Conservation (phyloP, 108 stramenopile genomes). For the Nitzschia sp. region DNA sequence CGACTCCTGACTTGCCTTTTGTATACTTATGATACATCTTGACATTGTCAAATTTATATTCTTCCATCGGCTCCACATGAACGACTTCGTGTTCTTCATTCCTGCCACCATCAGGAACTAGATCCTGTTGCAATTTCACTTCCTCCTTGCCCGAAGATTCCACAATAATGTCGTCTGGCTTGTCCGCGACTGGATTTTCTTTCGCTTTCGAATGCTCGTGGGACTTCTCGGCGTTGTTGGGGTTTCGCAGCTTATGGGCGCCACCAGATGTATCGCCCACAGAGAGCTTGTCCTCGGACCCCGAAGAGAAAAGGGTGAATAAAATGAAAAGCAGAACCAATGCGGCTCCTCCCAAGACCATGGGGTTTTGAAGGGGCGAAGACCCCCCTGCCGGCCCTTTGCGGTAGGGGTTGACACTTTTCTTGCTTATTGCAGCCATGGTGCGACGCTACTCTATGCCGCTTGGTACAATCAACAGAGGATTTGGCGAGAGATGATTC, state of each 20-base stretch:
- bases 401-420: not conserved
- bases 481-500: too few species aligned
- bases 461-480: too few species aligned
- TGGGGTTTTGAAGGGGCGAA: not conserved
- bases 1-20: slow-evolving; percentile 19
- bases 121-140: not conserved
- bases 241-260: not conserved
- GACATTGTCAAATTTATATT: not conserved
- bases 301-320: not conserved
- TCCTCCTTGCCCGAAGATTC: not conserved
- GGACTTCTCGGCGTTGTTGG: slow-evolving; percentile 2
- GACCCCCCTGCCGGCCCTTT: not conserved
- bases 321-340: not conserved
- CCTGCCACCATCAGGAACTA: not conserved
- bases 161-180: not conserved
- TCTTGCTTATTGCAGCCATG: too few species aligned
- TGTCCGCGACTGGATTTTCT: not conserved
- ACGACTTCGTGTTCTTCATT: not conserved
- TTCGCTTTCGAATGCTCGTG: not conserved
- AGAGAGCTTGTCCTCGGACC: not conserved
- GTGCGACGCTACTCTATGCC: too few species aligned
- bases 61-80: slow-evolving; percentile 1
- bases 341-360: slow-evolving; percentile 2
- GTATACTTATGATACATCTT: slow-evolving; percentile 10
- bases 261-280: not conserved